These are phyloP conservation scores for Ophiostoma tasmaniense DNA, from an alignment of 2,329 filamentous ascomycete species.

Conservation along the genomic window DNA sequence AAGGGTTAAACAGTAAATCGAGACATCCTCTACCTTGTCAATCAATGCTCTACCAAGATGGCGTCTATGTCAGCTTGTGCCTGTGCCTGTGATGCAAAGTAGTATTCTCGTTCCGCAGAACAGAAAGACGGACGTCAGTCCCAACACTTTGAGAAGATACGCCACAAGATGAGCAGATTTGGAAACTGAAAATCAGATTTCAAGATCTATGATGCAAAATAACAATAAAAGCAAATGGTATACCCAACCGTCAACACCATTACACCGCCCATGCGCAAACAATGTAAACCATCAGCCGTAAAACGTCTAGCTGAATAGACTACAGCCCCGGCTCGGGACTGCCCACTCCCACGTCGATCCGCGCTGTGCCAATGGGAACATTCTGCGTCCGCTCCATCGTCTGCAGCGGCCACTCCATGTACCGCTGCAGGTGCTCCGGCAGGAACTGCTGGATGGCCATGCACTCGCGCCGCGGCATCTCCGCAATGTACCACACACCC, in stretches of 20 bases:
- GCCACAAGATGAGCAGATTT: background rate
- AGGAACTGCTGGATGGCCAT: background rate
- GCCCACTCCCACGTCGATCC: background rate
- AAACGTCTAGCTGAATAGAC: background rate
- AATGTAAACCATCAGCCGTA: background rate
- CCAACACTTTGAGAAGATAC: background rate
- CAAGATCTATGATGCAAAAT: background rate
- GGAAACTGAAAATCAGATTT: background rate
- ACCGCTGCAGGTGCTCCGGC: background rate
- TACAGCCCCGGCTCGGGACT: background rate
- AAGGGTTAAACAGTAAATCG: too few species aligned
- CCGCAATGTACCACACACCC: background rate
- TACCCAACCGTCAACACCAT: background rate
- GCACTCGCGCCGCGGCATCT: constrained; percentile 6
- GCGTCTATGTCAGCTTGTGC: background rate
- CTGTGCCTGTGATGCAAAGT: background rate
- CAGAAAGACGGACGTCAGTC: background rate
- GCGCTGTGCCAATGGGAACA: background rate
- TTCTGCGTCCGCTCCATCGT: background rate
- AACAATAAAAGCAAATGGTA: background rate
- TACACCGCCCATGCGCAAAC: background rate
- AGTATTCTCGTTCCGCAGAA: background rate
- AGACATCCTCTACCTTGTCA: too few species aligned
- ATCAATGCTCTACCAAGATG: background rate
- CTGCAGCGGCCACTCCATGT: background rate